Percentiles rank a stretch among this genome's conserved stretches.
Evolutionary conservation across 768 basidiomycete species (phyloP).

Genomic region (Rhodotorula diobovata): DNA sequence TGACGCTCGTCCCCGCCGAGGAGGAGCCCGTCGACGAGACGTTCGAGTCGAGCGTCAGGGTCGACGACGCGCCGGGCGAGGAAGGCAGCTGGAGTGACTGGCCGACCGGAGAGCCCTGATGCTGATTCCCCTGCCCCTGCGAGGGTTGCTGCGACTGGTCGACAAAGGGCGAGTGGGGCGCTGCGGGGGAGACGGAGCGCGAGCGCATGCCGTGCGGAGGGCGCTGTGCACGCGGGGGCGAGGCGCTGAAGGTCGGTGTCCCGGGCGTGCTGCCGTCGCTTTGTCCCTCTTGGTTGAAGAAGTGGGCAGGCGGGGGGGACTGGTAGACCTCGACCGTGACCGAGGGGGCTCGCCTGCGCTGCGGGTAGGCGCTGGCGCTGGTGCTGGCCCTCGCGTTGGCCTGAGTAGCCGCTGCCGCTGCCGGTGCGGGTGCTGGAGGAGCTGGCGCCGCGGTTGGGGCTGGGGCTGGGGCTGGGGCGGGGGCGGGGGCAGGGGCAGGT

Average conservation of each 20-base stretch:
- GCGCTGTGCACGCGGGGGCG: conserved; percentile 3
- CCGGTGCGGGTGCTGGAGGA: too few species aligned
- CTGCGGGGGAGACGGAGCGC: conserved; percentile 8
- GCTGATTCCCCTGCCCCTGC: too few species aligned
- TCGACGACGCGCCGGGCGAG: not conserved
- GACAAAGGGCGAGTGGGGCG: not conserved
- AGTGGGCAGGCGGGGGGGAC: conserved; percentile 13
- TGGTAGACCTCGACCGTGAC: conserved; percentile 23
- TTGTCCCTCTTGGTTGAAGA: not conserved
- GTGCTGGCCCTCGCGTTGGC: not conserved
- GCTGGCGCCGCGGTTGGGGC: too few species aligned
- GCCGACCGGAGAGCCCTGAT: too few species aligned
- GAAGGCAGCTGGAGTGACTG: not conserved
- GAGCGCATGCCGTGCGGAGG: conserved; percentile 3
- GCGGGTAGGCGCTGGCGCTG: not conserved
- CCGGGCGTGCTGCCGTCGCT: not conserved
- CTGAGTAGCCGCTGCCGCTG: not conserved
- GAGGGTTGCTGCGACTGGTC: not conserved
- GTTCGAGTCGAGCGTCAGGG: not conserved
- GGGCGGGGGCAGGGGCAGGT: too few species aligned
- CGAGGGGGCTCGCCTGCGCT: not conserved
- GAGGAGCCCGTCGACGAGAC: not conserved
- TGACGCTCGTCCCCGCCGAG: not conserved
- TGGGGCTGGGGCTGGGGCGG: too few species aligned
- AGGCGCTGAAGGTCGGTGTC: too few species aligned